Evolutionary conservation across 768 basidiomycete species (phyloP).

Genomic region (Boletus huronensis): DNA sequence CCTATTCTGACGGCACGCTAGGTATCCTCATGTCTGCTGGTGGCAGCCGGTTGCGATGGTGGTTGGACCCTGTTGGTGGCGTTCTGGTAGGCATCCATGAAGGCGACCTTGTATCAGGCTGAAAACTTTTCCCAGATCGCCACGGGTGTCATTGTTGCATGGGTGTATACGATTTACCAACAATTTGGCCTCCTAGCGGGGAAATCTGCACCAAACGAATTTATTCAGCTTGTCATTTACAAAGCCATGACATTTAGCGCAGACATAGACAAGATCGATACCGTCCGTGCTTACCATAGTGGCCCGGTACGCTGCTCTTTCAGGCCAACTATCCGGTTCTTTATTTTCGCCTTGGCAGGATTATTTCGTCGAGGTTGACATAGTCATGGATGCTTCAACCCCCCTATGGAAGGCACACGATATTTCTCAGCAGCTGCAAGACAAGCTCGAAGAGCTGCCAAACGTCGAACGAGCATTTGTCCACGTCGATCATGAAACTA

Average conservation of each 20-base stretch:
- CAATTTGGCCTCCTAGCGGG: slow-evolving; percentile 90
- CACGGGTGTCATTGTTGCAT: slow-evolving; percentile 72
- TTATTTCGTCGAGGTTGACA: slow-evolving; percentile 93
- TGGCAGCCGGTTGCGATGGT: slow-evolving; percentile 79
- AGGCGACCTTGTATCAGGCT: background rate
- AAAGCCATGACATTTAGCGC: slow-evolving; percentile 85
- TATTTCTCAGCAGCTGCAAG: slow-evolving; percentile 77
- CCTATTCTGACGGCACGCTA: slow-evolving; percentile 26
- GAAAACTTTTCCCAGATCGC: slow-evolving; percentile 52
- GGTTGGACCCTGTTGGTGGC: slow-evolving; percentile 78
- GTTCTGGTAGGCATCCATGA: slow-evolving; percentile 52
- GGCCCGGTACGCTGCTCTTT: slow-evolving; percentile 52
- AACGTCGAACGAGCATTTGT: slow-evolving; percentile 93
- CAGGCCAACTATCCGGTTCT: background rate
- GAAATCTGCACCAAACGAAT: slow-evolving; percentile 87
- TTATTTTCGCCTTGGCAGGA: slow-evolving; percentile 42
- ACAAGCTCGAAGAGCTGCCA: slow-evolving; percentile 84
- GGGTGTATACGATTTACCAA: slow-evolving; percentile 69
- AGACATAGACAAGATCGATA: slow-evolving; percentile 84
- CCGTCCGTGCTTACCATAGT: slow-evolving; percentile 90
- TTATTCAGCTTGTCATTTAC: slow-evolving; percentile 88
- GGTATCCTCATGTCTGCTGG: slow-evolving; percentile 81
- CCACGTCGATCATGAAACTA: slow-evolving; percentile 91
- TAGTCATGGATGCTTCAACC: slow-evolving; percentile 87
- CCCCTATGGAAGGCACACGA: slow-evolving; percentile 90